Base-by-base conservation (phyloP, 2,329 filamentous ascomycete species). In the Colletotrichum higginsianum region DNA sequence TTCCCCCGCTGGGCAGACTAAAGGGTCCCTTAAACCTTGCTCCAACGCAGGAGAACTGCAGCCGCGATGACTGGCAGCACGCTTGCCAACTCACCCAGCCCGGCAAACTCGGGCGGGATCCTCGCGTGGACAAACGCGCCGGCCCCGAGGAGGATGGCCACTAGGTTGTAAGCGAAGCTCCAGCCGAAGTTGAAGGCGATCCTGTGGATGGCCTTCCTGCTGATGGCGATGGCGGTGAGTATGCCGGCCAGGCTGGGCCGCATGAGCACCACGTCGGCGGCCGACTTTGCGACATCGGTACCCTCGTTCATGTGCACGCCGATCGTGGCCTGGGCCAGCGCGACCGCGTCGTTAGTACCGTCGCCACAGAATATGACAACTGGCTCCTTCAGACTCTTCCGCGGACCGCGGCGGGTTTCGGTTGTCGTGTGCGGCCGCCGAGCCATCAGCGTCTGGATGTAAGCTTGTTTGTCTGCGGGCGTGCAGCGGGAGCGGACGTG, bases 331-430 rank as follows among this genome's bases (percentile, higher is more conserved):
- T 91, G 88, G 0, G 92, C 90, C 2, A 96, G 85, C 0, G 93
- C 93, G 3, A 89, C 85, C 0, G 93, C 92, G 76, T 96, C 93
- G 78, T 96, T 96, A 16, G 92, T 94, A 2, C 94, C 94, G 75
- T 96, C 93, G 44, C 93, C 93, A 61, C 89, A 87, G 79, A 96
- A 95, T 7, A 95, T 80, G 21, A 94, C 87, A 1, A 86, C 79
- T 0, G 81, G 76, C 50, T 77, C 74, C 44, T 76, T 76, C 7
- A 46, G 42, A 9, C 74, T 74, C 13, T 49, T 46, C 0, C 42
- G n/a, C 9, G 3, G n/a, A 13, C 47, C 18, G 12, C 3, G 4
- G 11, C 9, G 4, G 30, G 30, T 9, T 18, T 5, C 30, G 5
- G 4, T 13, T 26, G 35, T 16, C 8, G 2, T 6, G 8, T 15